Conservation (phyloP, 805 yeast genomes). For the Candida rishiriensis region DNA sequence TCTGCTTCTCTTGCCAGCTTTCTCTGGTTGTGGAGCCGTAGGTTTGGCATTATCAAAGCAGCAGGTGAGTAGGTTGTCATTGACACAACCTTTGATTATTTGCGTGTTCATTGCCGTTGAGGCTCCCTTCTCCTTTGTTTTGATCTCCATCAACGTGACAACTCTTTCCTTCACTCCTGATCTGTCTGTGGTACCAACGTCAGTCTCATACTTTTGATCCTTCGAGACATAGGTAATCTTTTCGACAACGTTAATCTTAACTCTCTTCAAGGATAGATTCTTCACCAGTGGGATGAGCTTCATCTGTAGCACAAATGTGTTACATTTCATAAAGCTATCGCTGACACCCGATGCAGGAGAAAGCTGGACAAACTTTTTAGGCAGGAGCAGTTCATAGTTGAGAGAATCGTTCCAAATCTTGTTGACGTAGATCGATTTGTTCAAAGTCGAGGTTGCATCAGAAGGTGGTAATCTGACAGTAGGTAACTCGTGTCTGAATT, state of each 20-base stretch:
- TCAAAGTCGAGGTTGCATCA: constrained; percentile 51
- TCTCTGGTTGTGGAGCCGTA: neutral
- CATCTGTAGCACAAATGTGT: constrained; percentile 46
- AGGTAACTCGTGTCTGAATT: constrained; percentile 37
- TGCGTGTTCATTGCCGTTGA: constrained; percentile 48
- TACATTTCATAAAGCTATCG: constrained; percentile 20
- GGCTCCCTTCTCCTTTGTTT: constrained; percentile 45
- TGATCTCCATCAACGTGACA: constrained; percentile 58
- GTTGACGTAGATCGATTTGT: constrained; percentile 74
- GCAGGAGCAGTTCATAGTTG: constrained; percentile 67
- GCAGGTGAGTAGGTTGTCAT: constrained; percentile 58
- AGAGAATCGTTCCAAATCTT: constrained; percentile 70
- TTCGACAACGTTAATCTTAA: constrained; percentile 64
- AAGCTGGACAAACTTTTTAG: constrained; percentile 61
- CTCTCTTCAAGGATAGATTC: constrained; percentile 55
- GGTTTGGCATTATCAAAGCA: constrained; percentile 38
- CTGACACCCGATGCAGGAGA: constrained; percentile 43
- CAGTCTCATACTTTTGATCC: constrained; percentile 48
- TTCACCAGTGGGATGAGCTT: constrained; percentile 65
- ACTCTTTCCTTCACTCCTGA: constrained; percentile 44
- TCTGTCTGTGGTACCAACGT: constrained; percentile 38
- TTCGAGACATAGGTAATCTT: constrained; percentile 59
- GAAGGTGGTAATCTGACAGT: constrained; percentile 54
- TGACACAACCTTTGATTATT: constrained; percentile 47
- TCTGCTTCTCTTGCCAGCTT: constrained; percentile 11